Conservation (phyloP, 441 rosid genomes). For the Pelargonium australe region DNA sequence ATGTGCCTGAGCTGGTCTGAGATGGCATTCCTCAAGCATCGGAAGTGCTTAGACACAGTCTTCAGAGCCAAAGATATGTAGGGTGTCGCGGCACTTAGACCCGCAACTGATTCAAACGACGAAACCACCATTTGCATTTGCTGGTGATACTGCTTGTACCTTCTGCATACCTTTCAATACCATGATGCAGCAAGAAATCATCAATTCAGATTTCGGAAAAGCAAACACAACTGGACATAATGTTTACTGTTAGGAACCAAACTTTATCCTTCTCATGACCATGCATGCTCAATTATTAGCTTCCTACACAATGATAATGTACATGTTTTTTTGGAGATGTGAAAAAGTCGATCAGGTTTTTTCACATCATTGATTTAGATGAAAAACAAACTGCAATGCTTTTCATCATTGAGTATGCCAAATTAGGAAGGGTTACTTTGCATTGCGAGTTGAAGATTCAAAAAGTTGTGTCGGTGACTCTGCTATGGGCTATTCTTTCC, state of each 20-base stretch:
- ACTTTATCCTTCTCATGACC: background rate
- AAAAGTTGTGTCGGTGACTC: background rate
- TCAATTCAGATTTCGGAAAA: background rate
- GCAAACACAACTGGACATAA: background rate
- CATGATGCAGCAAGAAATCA: conserved; percentile 1
- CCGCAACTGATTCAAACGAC: conserved; percentile 51
- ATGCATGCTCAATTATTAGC: background rate
- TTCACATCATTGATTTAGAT: background rate
- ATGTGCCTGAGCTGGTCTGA: conserved; percentile 34
- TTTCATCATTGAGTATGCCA: conserved; percentile 8
- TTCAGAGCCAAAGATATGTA: conserved; percentile 43
- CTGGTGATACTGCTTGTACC: conserved; percentile 52
- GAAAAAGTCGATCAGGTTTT: background rate
- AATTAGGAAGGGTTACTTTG: conserved; percentile 11
- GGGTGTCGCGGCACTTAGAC: conserved; percentile 51
- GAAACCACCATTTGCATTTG: conserved; percentile 64
- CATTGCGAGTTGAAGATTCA: background rate
- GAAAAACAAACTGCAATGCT: background rate
- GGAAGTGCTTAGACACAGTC: conserved; percentile 40
- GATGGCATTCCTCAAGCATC: conserved; percentile 39
- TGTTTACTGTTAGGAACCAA: background rate
- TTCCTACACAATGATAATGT: background rate
- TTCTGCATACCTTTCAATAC: conserved; percentile 37
- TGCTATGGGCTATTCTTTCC: conserved; percentile 3
- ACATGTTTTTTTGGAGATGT: background rate